Evolutionary conservation across 129 eudicot genomes (phyloP), one percentile per base, ranked within the genome.

Genomic region (Dittrichia graveolens): DNA sequence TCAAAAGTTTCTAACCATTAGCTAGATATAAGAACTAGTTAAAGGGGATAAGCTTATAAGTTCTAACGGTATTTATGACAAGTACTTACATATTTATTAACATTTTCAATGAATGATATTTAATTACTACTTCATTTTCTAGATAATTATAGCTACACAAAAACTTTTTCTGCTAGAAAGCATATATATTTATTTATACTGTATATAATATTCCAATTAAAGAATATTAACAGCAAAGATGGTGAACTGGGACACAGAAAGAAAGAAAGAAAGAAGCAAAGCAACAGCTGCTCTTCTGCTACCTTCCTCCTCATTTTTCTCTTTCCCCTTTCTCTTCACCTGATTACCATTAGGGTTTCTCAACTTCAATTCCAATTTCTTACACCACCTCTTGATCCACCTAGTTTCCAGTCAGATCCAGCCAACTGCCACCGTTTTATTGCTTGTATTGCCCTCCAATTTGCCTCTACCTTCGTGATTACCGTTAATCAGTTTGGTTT

Each of bases 241-340:
- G 68, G 34, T 48, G 61, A 47, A 73, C 67, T 73, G 73, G 71
- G 73, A 67, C 52, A 69, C 58, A 76, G 15, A 75, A 65, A 50
- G 50, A 66, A 37, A 16, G 47, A 50, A 69, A 43, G 71, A 60
- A 65, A 55, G 47, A 75, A 61, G 63, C 58, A 77, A 61, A 78
- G 81, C 77, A 61, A 78, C 77, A 78, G 77, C 81, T 77, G 53
- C 71, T 50, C 48, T 53, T 69, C 71, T 68, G 67, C 75, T 65
- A 49, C 79, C 60, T 45, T 12, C 35, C 9, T 35, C 59, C 56
- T 48, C 71, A 61, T 60, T n/a, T 49, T 61, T 34, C 69, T 41
- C 53, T 61, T 52, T 44, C 52, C 8, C 59, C 59, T 46, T 58
- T 76, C 62, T 45, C 50, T 46, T 76, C 80, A 76, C 80, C 69